Evolutionary conservation across 2,329 filamentous ascomycete species (phyloP).

Genomic region (Cercospora beticola): DNA sequence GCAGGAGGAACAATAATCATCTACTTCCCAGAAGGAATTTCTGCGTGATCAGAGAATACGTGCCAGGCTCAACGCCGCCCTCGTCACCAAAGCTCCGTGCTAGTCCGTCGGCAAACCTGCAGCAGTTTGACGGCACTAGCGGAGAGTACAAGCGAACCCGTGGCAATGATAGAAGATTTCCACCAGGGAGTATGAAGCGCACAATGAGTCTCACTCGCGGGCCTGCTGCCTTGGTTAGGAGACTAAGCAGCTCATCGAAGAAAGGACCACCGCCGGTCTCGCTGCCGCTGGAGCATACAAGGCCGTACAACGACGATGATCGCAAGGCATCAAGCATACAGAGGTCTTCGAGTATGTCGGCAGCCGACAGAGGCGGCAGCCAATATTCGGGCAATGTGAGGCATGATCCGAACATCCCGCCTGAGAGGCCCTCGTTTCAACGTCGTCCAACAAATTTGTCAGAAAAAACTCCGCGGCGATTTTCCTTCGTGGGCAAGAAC

Average conservation of each 20-base stretch:
- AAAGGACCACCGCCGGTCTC: slow-evolving; percentile 23
- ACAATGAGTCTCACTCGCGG: slow-evolving; percentile 37
- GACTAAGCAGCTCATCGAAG: slow-evolving; percentile 40
- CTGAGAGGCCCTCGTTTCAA: slow-evolving; percentile 43
- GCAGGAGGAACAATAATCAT: slow-evolving; percentile 84
- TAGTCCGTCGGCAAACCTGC: slow-evolving; percentile 9
- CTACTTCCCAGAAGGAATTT: slow-evolving; percentile 89
- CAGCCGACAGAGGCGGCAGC: slow-evolving; percentile 6
- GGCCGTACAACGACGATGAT: slow-evolving; percentile 23
- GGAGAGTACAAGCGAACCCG: slow-evolving; percentile 9
- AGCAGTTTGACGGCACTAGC: slow-evolving; percentile 18
- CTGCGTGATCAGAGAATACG: slow-evolving; percentile 86
- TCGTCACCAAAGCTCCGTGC: slow-evolving; percentile 55
- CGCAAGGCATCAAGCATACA: slow-evolving; percentile 16
- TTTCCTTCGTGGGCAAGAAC: slow-evolving; percentile 46
- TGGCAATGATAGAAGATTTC: slow-evolving; percentile 27
- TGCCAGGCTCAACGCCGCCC: slow-evolving; percentile 72
- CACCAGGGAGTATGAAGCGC: slow-evolving; percentile 37
- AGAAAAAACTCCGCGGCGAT: slow-evolving; percentile 40
- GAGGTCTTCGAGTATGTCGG: slow-evolving; percentile 30
- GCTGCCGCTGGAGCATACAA: slow-evolving; percentile 24
- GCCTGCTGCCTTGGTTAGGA: slow-evolving; percentile 45
- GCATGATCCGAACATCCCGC: slow-evolving; percentile 2
- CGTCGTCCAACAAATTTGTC: slow-evolving; percentile 47
- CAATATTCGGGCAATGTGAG: slow-evolving; percentile 11